Evolutionary conservation across 2,329 filamentous ascomycete genomes (phyloP), one percentile per base, ranked within the genome.

Genomic region (Chrysoporthe cubensis): DNA sequence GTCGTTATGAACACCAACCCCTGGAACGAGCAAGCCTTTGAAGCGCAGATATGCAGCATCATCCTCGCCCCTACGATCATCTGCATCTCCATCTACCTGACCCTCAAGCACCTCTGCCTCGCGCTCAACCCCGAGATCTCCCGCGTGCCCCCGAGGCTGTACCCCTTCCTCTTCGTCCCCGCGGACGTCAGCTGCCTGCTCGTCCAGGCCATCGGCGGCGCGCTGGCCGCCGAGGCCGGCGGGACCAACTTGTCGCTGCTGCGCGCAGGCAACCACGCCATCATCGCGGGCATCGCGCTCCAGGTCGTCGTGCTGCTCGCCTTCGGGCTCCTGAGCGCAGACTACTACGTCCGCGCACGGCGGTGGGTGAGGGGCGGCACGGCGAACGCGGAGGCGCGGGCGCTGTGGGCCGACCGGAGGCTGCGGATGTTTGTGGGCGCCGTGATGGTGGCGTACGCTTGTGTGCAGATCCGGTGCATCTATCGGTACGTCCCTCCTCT

Each of bases 31-130:
- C 70, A 78, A 64, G 82, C 83, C 68, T 89, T 89, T 78, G 77
- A 88, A 75, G 82, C 85, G 58, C 86, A 89, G 70, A 88, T 89
- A 75, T 83, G 82, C 77, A 80, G 82, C 76, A 86, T 88, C 78
- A 85, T 88, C 76, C 81, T 88, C 62, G 84, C 80, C n/a, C 85
- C 85, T 2, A 87, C 87, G 42, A 82, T 90, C 68, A 80, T 89
- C 76, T 88, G 87, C 77, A 86, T 87, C 71, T 84, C 82, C 73
- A 85, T 90, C 76, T 90, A 90, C 79, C 83, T 90, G 37, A 88
- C 85, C 3, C 83, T 90, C 68, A 88, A 88, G 76, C 87, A 89
- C 79, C 76, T 87, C 71, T 81, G 83, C 67, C 77, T 85, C 44
- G 76, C 81, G 59, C 79, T 87, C 69, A 80, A 79, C 76, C 81